Evolutionary conservation across 2,329 filamentous ascomycete species (phyloP), one percentile per base, ranked within the genome.

Genomic region (Xylariomycetidae sp.): DNA sequence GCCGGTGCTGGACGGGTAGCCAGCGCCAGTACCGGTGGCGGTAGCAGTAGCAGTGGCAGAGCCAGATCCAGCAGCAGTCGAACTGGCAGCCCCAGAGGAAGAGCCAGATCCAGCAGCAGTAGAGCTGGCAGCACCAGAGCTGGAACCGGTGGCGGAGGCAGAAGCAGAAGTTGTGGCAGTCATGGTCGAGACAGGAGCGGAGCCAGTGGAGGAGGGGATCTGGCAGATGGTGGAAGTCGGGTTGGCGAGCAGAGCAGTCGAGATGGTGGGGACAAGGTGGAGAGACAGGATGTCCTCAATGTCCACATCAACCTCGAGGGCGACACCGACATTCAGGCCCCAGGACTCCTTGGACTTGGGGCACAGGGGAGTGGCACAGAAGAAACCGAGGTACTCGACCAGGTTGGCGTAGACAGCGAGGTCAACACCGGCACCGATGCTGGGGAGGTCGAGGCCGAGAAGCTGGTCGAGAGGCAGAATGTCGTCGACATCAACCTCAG

Each of bases 341-440:
- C 58, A 64, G 33, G 49, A 56, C 45, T 65, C 60, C 30, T 49
- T 42, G 27, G 46, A 48, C n/a, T 69, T 44, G 16, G 51, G 57
- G 47, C 66, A 69, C 29, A 44, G 32, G 8, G 54, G 50, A 5
- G 56, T 58, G 22, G 45, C 50, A 31, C 62, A 58, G 34, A 69
- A 57, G 34, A 58, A 51, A 40, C 61, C 59, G 36, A 66, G 62
- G 51, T 77, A 72, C 45, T 77, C 67, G n/a, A 73, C 62, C 6
- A 79, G 50, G 54, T 77, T 69, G 37, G 66, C 64, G 49, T 63
- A 76, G 27, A 76, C 54, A 27, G 59, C 61, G 11, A 68, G 40
- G 44, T 65, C 63, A 20, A 67, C 62, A 42, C 63, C 66, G 15
- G 67, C 59, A 25, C 60, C 59, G 38, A 62, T 42, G 16, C 50